Base-by-base conservation (phyloP, 2,329 filamentous ascomycete species). In the Colletotrichum sp. region DNA sequence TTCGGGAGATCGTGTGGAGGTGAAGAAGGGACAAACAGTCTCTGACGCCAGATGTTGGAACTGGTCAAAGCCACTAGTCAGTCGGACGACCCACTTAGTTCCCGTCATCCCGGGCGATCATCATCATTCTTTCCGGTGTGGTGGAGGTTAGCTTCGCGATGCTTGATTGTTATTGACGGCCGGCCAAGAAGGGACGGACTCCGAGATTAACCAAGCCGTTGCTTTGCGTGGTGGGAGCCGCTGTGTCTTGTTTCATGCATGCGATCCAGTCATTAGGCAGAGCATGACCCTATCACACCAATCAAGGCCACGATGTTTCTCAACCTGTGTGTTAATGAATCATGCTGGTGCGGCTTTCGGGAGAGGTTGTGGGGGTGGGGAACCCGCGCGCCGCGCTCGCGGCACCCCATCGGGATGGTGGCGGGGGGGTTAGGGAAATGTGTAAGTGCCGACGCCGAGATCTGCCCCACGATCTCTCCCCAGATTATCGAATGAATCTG, bases 331-430 rank as follows among this genome's bases (percentile, higher is more conserved):
- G 28, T 28, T 18, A 27, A 56, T 60, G 28, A 60, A 62, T 62
- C 60, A 62, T 62, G 15, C 60, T 32, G n/a, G 60, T 18, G 32
- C 28, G 18, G 60, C n/a, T 0, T 27, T 62, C 60, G 60, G 60
- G 18, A 39, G 60, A 34, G 39, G 60, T 27, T 62, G 60, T 62
- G 60, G 60, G 28, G 60, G 60, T 62, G 60, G 60, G 60, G 60
- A 32, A 30, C 2, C 56, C 28, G 56, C 16, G 16, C 25, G 1
- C 1, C 1, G 9, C 8, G 16, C 9, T 28, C 0, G 60, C n/a
- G 30, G 18, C n/a, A 28, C 30, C 5, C 60, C 16, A 36, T 62
- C 60, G 60, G 60, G 32, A 62, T 62, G 60, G 8, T 39, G 13
- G 60, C 22, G 60, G 30, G n/a, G n/a, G 30, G 0, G 8, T 62